Evolutionary conservation across 306 rosid genomes (phyloP).

Genomic region (Cicer judaicum): DNA sequence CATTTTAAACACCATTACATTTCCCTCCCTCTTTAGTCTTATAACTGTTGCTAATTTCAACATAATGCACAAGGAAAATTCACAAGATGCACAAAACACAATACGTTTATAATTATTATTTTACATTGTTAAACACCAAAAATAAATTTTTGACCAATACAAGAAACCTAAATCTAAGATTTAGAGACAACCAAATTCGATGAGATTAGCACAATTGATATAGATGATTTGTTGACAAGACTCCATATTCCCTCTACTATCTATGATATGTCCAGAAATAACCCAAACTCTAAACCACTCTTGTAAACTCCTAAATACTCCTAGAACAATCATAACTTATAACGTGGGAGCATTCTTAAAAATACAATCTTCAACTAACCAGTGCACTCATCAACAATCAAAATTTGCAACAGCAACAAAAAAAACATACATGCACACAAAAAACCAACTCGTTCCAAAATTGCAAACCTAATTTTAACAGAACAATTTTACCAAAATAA

Average conservation of each 20-base stretch:
- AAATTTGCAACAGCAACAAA: neutral
- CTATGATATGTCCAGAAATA: neutral
- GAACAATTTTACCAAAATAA: neutral
- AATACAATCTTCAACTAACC: neutral
- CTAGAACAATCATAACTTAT: neutral
- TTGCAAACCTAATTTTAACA: neutral
- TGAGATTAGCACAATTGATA: neutral
- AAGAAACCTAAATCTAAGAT: neutral
- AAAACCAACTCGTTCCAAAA: neutral
- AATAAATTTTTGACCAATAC: neutral
- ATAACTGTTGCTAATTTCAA: no score
- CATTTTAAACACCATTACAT: neutral
- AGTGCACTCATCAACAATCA: slow-evolving; percentile 2
- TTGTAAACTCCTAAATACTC: neutral
- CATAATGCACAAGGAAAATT: neutral
- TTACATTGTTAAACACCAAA: neutral
- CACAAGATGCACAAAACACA: neutral
- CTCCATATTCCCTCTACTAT: no score
- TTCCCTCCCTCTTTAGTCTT: slow-evolving; percentile 15
- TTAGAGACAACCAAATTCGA: neutral
- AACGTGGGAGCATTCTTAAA: neutral
- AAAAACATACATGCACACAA: neutral
- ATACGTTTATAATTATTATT: no score
- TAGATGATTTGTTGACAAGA: neutral
- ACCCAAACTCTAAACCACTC: neutral